These are phyloP conservation scores for Lagerstroemia speciosa DNA, from an alignment of 345 rosid genomes.

Conservation along the genomic window DNA sequence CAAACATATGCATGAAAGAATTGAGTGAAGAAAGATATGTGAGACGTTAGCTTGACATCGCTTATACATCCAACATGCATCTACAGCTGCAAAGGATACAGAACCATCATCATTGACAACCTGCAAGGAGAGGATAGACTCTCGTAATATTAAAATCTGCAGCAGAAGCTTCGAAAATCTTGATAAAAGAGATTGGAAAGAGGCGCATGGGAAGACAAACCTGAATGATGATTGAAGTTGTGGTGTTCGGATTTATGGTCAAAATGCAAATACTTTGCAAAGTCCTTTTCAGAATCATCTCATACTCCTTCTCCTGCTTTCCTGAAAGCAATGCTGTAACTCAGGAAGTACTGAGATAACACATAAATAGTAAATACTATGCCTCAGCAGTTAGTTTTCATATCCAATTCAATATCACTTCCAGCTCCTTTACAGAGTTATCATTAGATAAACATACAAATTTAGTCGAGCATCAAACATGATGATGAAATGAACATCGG, in stretches of 20 bases:
- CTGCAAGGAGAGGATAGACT: slow-evolving; percentile 26
- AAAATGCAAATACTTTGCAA: slow-evolving; percentile 76
- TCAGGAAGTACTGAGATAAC: not conserved
- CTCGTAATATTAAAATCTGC: not conserved
- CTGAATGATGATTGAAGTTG: slow-evolving; percentile 76
- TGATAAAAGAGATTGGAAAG: not conserved
- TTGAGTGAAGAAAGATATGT: not conserved
- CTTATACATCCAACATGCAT: not conserved
- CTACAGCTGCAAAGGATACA: slow-evolving; percentile 59
- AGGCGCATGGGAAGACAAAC: slow-evolving; percentile 17
- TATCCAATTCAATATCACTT: not conserved
- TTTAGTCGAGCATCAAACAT: not conserved
- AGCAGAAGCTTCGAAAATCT: not conserved
- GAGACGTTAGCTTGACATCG: not conserved
- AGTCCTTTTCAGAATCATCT: slow-evolving; percentile 75
- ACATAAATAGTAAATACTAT: not conserved
- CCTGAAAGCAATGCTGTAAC: slow-evolving; percentile 28
- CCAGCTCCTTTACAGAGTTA: not conserved
- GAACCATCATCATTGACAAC: slow-evolving; percentile 85
- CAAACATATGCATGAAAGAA: not conserved
- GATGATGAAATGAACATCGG: not conserved
- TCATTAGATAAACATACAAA: too few relatives aligned
- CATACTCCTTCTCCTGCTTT: slow-evolving; percentile 65
- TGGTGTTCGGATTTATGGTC: slow-evolving; percentile 77
- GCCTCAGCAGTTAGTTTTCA: not conserved